Base-by-base conservation (phyloP, 225 moss, liverwort and hornwort species). In the Pseudoscleropodium purum region DNA sequence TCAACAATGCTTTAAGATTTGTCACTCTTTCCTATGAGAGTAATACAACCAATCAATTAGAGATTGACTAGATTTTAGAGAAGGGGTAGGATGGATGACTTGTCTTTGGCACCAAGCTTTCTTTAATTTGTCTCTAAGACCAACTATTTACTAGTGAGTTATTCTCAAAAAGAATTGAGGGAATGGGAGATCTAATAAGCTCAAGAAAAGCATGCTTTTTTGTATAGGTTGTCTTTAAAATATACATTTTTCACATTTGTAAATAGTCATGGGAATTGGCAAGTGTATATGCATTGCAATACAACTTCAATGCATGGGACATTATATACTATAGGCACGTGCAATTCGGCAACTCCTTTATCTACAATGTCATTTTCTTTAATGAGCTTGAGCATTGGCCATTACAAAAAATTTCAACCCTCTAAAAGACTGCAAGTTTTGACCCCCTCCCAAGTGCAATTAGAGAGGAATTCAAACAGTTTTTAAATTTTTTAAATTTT, bases 231-330 rank as follows among this genome's bases (percentile, higher is more conserved):
- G 11, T 30, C 12, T 33, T 51, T 33, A 33, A 13, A 74, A 45
- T 74, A 18, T 30, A 2, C 30, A 74, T 6, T 30, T 27, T 45
- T 45, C 6, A 10, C 43, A 45, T 10, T 73, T 73, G 17, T 73
- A 6, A 29, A 73, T 73, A 2, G 17, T 18, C 2, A 18, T 45
- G 10, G 30, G 2, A 74, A 18, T 74, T 30, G 30, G 45, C 0
- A 6, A 0, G 45, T 6, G 17, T 29, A 25, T 45, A 6, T 6
- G 15, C 3, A 15, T 0, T 26, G 26, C 9, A 15, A 2, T 72
- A 41, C 9, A 72, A 72, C 72, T 72, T 72, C 26, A 72, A 72
- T 15, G 15, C 24, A 41, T 72, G 0, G 26, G 9, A 41, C 26
- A 41, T 15, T 69, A 13, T 14, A 24, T 24, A 24, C 7, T 69